These are phyloP conservation scores for Musa beccarii DNA, from an alignment of 176 grass and related monocot genomes.

Conservation along the genomic window DNA sequence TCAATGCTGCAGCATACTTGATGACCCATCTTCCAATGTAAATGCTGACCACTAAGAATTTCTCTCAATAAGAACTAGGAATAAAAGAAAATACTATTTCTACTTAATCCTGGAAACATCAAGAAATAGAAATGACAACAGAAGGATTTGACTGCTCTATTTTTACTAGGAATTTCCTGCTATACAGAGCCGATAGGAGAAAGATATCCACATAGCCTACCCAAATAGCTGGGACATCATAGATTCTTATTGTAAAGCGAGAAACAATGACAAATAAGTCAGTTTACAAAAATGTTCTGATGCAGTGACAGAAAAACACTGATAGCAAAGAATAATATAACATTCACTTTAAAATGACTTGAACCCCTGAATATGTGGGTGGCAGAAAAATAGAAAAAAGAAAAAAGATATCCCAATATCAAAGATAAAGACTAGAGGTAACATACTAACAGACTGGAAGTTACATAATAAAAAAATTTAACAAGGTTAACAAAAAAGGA, in stretches of 20 bases:
- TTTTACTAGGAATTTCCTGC: too few species aligned
- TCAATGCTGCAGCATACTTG: too few species aligned
- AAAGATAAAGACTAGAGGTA: constrained; percentile 19
- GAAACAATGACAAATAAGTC: background rate
- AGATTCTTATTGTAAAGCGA: background rate
- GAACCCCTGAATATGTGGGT: background rate
- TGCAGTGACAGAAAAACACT: background rate
- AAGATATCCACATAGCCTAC: too few species aligned
- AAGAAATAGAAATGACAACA: too few species aligned
- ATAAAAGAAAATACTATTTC: too few species aligned
- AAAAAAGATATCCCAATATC: background rate
- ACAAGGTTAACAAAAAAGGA: background rate
- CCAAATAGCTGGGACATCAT: background rate
- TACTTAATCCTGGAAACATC: too few species aligned
- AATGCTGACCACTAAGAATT: too few species aligned
- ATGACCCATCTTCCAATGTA: too few species aligned
- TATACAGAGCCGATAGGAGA: too few species aligned
- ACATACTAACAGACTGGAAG: background rate
- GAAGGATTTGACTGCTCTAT: too few species aligned
- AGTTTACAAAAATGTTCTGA: background rate
- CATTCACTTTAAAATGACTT: background rate
- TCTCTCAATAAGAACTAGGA: too few species aligned
- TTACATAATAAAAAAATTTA: background rate
- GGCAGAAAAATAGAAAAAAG: background rate
- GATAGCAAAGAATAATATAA: too few species aligned